Conservation (phyloP, 257 asterid species). For the Haberlea rhodopensis region DNA sequence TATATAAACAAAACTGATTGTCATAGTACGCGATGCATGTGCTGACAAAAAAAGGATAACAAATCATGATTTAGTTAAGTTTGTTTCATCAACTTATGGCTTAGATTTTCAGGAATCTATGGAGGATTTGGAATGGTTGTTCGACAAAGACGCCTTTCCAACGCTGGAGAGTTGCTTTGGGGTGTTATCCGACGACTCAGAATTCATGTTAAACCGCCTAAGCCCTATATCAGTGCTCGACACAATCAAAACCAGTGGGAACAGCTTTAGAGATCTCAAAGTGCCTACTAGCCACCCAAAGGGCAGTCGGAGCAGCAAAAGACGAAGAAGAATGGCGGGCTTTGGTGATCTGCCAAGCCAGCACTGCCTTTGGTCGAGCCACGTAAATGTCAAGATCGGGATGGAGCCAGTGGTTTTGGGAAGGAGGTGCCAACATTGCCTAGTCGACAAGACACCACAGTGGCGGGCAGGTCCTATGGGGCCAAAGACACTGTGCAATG, state of each 20-base stretch:
- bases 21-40: too few relatives aligned
- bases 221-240: slow-evolving; percentile 51
- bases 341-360: slow-evolving; percentile 24
- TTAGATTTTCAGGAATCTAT: slow-evolving; percentile 33
- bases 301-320: slow-evolving; percentile 39
- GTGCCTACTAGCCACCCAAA: slow-evolving; percentile 32
- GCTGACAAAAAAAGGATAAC: too few relatives aligned
- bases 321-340: slow-evolving; percentile 22
- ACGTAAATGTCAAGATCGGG: neutral
- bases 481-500: slow-evolving; percentile 47
- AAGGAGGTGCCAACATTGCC: slow-evolving; percentile 50
- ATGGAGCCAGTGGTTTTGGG: slow-evolving; percentile 25
- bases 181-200: slow-evolving; percentile 28
- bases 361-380: slow-evolving; percentile 28
- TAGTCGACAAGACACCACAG: slow-evolving; percentile 47
- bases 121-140: slow-evolving; percentile 44
- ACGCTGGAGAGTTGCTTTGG: slow-evolving; percentile 42
- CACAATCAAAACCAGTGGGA: neutral
- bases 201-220: slow-evolving; percentile 30
- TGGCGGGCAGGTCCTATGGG: slow-evolving; percentile 56
- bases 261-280: slow-evolving; percentile 21
- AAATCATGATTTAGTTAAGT: too few relatives aligned
- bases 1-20: too few relatives aligned
- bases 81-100: slow-evolving; percentile 4
- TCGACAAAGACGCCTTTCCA: slow-evolving; percentile 49